A percentile compares a stretch with the other conserved stretches of the same genome.
phyloP scores from a whole-genome alignment of 2,329 filamentous ascomycete genomes.

The Rutstroemia sydowiana region DNA sequence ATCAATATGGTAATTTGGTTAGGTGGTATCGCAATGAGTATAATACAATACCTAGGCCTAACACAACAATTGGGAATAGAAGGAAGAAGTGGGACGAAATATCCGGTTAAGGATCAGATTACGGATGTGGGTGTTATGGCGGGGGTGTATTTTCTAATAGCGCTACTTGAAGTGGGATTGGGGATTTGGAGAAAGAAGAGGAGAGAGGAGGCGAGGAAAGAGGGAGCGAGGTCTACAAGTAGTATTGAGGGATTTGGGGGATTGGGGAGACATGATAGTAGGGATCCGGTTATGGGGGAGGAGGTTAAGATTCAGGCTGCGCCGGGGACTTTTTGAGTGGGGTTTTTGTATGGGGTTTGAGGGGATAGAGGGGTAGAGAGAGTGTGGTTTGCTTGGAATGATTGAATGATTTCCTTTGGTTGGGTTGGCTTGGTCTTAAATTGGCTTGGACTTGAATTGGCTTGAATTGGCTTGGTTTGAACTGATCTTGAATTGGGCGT shows the following conservation, averaged over 20 bases:
- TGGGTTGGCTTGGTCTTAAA: not conserved
- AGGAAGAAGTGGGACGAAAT: conserved; percentile 26
- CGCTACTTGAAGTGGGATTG: conserved; percentile 23
- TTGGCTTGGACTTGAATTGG: not conserved
- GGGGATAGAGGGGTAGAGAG: not conserved
- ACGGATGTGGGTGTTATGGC: conserved; percentile 31
- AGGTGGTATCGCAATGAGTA: conserved; percentile 24
- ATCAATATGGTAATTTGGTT: conserved; percentile 28
- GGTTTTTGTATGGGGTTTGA: too few relatives aligned
- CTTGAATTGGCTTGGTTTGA: not conserved
- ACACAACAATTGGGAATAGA: conserved; percentile 22
- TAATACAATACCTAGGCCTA: conserved; percentile 28
- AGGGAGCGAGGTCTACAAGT: not conserved
- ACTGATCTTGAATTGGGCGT: too few relatives aligned
- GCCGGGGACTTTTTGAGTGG: too few relatives aligned
- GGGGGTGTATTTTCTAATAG: conserved; percentile 29
- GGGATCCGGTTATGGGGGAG: too few relatives aligned
- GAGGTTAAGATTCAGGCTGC: too few relatives aligned
- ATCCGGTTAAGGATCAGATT: conserved; percentile 29
- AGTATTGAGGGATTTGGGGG: not conserved
- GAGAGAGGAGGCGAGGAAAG: not conserved
- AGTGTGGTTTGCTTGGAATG: not conserved
- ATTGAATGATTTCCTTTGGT: not conserved
- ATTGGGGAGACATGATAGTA: not conserved
- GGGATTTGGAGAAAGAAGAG: conserved; percentile 18